Evolutionary conservation across 2,329 filamentous ascomycete genomes (phyloP).

Genomic region (Bisporella sp.): DNA sequence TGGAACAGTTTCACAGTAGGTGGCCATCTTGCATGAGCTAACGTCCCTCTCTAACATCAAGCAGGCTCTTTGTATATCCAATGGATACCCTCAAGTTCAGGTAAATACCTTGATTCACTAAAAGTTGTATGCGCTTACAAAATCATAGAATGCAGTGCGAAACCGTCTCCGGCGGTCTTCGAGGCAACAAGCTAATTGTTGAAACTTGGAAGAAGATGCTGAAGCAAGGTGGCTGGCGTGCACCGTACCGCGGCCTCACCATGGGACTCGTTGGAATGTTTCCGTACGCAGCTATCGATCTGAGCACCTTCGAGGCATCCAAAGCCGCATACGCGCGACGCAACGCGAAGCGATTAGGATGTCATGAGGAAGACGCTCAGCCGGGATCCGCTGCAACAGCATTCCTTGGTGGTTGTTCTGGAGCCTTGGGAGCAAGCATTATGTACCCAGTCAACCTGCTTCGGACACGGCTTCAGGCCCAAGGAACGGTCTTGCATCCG

Average conservation of each 20-base stretch:
- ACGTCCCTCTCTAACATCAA: constrained; percentile 6
- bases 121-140: constrained; percentile 6
- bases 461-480: constrained; percentile 84
- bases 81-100: constrained; percentile 51
- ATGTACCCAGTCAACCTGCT: constrained; percentile 95
- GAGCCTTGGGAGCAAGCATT: constrained; percentile 84
- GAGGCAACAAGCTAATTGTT: constrained; percentile 74
- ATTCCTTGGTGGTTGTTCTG: constrained; percentile 83
- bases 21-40: constrained; percentile 15
- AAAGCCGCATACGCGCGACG: constrained; percentile 67
- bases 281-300: constrained; percentile 93
- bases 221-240: constrained; percentile 61
- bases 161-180: constrained; percentile 77
- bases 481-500: constrained; percentile 87
- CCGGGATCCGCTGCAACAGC: constrained; percentile 80
- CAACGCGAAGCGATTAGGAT: constrained; percentile 60
- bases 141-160: constrained; percentile 71
- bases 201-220: constrained; percentile 86
- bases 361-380: constrained; percentile 75
- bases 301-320: constrained; percentile 89
- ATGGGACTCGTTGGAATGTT: constrained; percentile 97
- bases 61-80: constrained; percentile 75
- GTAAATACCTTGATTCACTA: constrained; percentile 9
- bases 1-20: constrained; percentile 87
- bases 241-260: constrained; percentile 86